phyloP scores from a whole-genome alignment of 352 stramenopile genomes.

The Hyaloperonospora brassicae region DNA sequence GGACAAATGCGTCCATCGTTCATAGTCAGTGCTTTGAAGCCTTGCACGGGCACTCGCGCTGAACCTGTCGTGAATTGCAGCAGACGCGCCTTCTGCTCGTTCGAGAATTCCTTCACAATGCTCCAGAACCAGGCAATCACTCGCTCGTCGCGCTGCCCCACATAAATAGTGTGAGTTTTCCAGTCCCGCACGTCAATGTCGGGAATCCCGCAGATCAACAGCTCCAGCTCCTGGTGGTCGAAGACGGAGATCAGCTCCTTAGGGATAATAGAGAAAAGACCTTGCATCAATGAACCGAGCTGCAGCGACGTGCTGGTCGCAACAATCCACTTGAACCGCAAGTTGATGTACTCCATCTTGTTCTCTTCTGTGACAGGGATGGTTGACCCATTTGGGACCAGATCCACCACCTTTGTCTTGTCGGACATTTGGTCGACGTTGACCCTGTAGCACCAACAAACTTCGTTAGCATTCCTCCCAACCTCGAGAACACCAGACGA shows the following conservation, averaged over 20 bases:
- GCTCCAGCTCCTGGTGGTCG: slow-evolving; percentile 94
- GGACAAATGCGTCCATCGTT: slow-evolving; percentile 82
- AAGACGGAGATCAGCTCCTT: slow-evolving; percentile 92
- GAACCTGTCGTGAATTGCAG: slow-evolving; percentile 97
- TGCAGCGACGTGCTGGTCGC: slow-evolving; percentile 74
- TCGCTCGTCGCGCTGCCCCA: slow-evolving; percentile 74
- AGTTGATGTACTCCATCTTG: slow-evolving; percentile 95
- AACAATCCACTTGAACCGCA: slow-evolving; percentile 85
- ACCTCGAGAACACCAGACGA: not conserved
- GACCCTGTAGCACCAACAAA: slow-evolving; percentile 32
- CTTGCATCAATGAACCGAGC: slow-evolving; percentile 91
- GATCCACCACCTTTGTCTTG: slow-evolving; percentile 87
- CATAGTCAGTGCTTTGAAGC: slow-evolving; percentile 84
- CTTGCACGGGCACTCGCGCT: slow-evolving; percentile 87
- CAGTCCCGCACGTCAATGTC: slow-evolving; percentile 95
- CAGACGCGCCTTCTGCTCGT: slow-evolving; percentile 93
- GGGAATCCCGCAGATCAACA: slow-evolving; percentile 96
- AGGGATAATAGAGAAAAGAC: slow-evolving; percentile 95
- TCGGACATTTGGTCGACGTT: slow-evolving; percentile 65
- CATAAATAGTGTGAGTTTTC: slow-evolving; percentile 96
- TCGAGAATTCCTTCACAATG: slow-evolving; percentile 88
- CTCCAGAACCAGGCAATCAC: slow-evolving; percentile 98
- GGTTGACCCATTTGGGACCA: slow-evolving; percentile 91
- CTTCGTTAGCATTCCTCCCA: slow-evolving; percentile 3
- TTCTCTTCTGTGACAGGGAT: slow-evolving; percentile 95